Evolutionary conservation across 108 stramenopile species (phyloP), one percentile per base, ranked within the genome.

Genomic region (Stephanodiscus minutulus): DNA sequence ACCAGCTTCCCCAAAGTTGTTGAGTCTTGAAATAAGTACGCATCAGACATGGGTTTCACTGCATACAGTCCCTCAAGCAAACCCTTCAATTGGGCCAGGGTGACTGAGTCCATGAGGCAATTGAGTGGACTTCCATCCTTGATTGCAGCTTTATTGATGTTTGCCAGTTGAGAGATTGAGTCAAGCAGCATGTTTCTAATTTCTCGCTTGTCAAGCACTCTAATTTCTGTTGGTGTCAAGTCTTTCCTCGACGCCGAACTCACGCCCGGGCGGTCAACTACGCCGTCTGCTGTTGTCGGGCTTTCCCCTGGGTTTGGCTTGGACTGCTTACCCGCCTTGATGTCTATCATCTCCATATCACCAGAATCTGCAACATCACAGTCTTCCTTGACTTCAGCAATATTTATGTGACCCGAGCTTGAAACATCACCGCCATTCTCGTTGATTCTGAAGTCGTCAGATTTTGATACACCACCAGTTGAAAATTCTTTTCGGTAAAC

Each of bases 51-150:
- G 18, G 85, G 55, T 33, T 74, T 78, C 56, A 85, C 82, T 9
- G 73, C 84, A 75, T 88, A 96, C 37, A 70, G 62, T 1, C 64
- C 55, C 77, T 93, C 90, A 27, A 94, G 68, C 63, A 88, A 54
- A 9, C 96, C 96, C 66, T 93, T 91, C 54, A 96, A 89, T 71
- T 96, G 96, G 27, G 91, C 87, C 0, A 96, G 64, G 2, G 65
- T 83, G 21, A 96, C 66, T 66, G 90, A 91, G 69, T 96, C 93
- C 72, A 96, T 84, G 37, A 91, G 73, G 35, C 87, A 86, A 13
- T 83, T 85, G 7, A 96, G 70, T 18, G 90, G 80, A 33, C 82
- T 68, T 54, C 82, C 70, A 27, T 83, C 75, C 33, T 85, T 71
- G 28, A 96, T 70, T 0, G 77, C 77, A 70, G 83, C 81, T 50